These are phyloP conservation scores for Jamesozyma jinghongensis DNA, from an alignment of 805 yeast species.

Conservation along the genomic window DNA sequence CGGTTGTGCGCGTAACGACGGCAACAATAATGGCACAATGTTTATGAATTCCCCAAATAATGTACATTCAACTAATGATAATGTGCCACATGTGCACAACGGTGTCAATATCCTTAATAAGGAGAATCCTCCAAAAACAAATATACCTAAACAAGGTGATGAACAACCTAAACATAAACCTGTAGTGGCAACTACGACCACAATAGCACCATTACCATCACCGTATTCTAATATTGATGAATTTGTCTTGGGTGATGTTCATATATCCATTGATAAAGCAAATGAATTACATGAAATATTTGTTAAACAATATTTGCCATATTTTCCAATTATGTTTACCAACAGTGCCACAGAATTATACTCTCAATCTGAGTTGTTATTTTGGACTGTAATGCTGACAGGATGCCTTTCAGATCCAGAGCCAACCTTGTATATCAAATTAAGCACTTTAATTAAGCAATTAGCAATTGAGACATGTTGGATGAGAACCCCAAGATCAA, in stretches of 20 bases:
- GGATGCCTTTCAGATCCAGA: conserved; percentile 83
- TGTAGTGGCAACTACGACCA: conserved; percentile 23
- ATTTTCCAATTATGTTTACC: conserved; percentile 69
- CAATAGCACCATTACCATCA: conserved; percentile 24
- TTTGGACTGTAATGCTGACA: conserved; percentile 85
- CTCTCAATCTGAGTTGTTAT: conserved; percentile 71
- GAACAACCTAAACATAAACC: conserved; percentile 8
- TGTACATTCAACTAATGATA: background rate
- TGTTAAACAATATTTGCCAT: conserved; percentile 58
- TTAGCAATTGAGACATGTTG: conserved; percentile 88
- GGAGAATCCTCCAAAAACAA: background rate
- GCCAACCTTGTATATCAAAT: conserved; percentile 65
- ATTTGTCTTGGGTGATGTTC: conserved; percentile 69
- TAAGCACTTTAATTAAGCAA: conserved; percentile 73
- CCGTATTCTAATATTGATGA: conserved; percentile 39
- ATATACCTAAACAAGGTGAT: background rate
- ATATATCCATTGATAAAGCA: conserved; percentile 57
- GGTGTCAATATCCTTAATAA: too few relatives aligned
- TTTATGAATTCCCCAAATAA: background rate
- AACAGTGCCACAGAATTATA: conserved; percentile 66
- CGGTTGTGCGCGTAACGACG: conserved; percentile 9
- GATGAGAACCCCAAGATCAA: conserved; percentile 86
- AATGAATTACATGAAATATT: conserved; percentile 63
- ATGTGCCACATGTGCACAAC: background rate
- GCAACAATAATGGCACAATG: background rate